Percentiles rank a stretch among this genome's conserved stretches.
Evolutionary conservation across 192 early-diverging fungal genomes (phyloP).

Genomic region (Entomortierella parvispora): DNA sequence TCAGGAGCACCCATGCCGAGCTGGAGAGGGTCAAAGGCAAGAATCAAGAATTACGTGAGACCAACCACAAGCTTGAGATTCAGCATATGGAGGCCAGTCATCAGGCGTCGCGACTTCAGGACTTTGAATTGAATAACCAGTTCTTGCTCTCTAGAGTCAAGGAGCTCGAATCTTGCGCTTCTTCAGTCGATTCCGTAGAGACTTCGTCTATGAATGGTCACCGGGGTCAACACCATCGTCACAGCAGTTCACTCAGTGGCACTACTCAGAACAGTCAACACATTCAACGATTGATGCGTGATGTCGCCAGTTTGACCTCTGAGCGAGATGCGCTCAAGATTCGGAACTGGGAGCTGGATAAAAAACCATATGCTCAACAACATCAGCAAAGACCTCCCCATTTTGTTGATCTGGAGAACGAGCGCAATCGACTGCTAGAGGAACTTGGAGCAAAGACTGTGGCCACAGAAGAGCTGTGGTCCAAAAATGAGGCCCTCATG

Average conservation of each 20-base stretch:
- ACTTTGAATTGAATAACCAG: slow-evolving; percentile 41
- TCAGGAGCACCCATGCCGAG: slow-evolving; percentile 24
- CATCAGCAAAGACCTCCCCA: slow-evolving; percentile 3
- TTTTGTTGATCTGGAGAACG: slow-evolving; percentile 19
- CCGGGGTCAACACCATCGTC: slow-evolving; percentile 19
- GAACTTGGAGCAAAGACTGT: slow-evolving; percentile 23
- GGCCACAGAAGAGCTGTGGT: slow-evolving; percentile 14
- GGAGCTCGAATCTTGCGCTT: slow-evolving; percentile 36
- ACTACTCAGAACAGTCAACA: slow-evolving; percentile 25
- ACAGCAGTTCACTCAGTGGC: slow-evolving; percentile 7
- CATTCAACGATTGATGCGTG: slow-evolving; percentile 28
- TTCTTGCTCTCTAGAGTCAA: slow-evolving; percentile 39
- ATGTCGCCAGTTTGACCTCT: slow-evolving; percentile 23
- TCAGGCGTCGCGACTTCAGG: slow-evolving; percentile 35
- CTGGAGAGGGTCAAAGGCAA: slow-evolving; percentile 36
- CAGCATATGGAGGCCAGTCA: slow-evolving; percentile 37
- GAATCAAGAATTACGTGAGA: slow-evolving; percentile 35
- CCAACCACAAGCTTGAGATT: slow-evolving; percentile 37
- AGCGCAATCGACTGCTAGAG: slow-evolving; percentile 22
- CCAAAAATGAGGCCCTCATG: slow-evolving; percentile 22
- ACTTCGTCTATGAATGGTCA: slow-evolving; percentile 27
- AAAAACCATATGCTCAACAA: slow-evolving; percentile 20
- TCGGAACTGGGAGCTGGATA: slow-evolving; percentile 33
- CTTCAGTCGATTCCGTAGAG: slow-evolving; percentile 42
- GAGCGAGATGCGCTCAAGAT: slow-evolving; percentile 48